These are phyloP conservation scores for Pseudogymnoascus sp. DNA, from an alignment of 2,329 filamentous ascomycete genomes.

Conservation along the genomic window DNA sequence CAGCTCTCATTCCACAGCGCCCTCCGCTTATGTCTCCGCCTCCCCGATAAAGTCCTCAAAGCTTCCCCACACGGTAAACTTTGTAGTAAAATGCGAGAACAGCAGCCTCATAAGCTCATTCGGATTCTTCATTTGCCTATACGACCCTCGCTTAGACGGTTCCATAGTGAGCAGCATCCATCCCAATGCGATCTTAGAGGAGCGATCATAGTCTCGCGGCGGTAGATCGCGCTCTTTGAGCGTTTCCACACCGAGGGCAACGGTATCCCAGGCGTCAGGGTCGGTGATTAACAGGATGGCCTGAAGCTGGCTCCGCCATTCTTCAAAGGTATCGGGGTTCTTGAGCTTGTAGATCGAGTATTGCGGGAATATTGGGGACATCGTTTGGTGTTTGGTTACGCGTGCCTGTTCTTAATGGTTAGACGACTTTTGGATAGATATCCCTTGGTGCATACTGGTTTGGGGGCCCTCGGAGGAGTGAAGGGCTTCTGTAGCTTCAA, in stretches of 20 bases:
- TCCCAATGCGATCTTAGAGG: neutral
- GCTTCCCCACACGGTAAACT: conserved; percentile 4
- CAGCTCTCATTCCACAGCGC: neutral
- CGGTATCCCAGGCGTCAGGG: neutral
- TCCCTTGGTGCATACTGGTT: neutral
- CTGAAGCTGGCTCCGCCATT: conserved; percentile 1
- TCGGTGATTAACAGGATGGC: neutral
- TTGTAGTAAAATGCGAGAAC: neutral
- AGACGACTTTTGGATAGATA: neutral
- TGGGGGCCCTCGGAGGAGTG: neutral
- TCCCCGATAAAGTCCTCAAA: neutral
- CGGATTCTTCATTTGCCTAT: conserved; percentile 3
- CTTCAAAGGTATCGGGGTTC: neutral
- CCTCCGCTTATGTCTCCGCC: neutral
- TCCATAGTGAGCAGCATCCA: conserved; percentile 5
- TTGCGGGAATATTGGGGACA: neutral
- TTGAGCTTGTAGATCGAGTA: conserved; percentile 4
- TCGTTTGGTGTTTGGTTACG: neutral
- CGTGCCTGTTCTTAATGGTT: neutral
- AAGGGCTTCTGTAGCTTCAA: neutral
- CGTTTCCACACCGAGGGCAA: neutral
- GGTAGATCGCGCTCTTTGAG: neutral
- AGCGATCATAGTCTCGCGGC: neutral
- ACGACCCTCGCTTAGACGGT: neutral
- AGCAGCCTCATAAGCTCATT: conserved; percentile 2